phyloP scores from a whole-genome alignment of 2,329 filamentous ascomycete genomes.

The Lecanosticta acicola region DNA sequence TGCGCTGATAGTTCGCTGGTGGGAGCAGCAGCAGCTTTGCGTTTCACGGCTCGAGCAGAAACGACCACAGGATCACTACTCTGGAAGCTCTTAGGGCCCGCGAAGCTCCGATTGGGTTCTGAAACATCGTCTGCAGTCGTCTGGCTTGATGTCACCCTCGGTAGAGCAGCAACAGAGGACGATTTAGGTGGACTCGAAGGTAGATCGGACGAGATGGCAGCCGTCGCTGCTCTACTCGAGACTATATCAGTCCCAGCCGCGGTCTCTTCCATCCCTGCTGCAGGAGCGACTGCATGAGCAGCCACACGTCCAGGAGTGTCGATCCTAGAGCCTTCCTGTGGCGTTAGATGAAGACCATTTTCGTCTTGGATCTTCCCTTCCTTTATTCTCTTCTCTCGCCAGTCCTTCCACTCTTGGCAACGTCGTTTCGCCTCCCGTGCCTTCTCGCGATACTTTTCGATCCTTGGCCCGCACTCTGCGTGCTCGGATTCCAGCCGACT shows the following conservation, averaged over 20 bases:
- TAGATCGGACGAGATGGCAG: not conserved
- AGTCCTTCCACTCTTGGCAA: constrained; percentile 1
- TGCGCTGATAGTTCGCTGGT: constrained; percentile 15
- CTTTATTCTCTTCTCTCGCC: not conserved
- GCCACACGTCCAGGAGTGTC: too few relatives aligned
- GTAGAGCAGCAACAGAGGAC: not conserved
- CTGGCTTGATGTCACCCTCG: constrained; percentile 37
- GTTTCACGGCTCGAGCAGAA: constrained; percentile 40
- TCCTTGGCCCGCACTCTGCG: constrained; percentile 23
- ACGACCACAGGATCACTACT: constrained; percentile 38
- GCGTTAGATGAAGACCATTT: too few relatives aligned
- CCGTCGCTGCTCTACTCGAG: not conserved
- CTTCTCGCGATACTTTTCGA: constrained; percentile 4
- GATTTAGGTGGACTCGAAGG: constrained; percentile 6
- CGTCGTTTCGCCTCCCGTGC: not conserved
- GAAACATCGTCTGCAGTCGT: constrained; percentile 33
- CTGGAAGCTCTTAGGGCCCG: not conserved
- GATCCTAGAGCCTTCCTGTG: too few relatives aligned
- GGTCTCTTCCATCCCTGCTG: not conserved
- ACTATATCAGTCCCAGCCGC: not conserved
- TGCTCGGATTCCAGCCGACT: constrained; percentile 25
- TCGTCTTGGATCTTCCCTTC: not conserved
- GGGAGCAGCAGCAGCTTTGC: constrained; percentile 32
- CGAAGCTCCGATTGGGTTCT: constrained; percentile 18
- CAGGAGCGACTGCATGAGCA: not conserved